Conservation (phyloP, 2,329 filamentous ascomycete species). For the Tympanopsis confertula region DNA sequence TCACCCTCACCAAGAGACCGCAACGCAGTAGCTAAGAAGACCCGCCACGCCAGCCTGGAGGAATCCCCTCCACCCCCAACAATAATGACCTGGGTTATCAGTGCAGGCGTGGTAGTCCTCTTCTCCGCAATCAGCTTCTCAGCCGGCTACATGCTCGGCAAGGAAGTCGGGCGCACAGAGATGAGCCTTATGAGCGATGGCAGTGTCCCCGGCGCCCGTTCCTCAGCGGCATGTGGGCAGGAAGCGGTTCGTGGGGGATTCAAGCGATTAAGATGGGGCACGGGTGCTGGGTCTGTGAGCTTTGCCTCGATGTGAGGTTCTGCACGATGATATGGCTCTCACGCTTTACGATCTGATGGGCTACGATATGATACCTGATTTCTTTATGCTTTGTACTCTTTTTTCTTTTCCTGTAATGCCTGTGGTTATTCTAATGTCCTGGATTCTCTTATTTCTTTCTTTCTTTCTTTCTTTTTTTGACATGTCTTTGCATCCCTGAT, state of each 20-base stretch:
- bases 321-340: too few relatives aligned
- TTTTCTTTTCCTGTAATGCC: too few relatives aligned
- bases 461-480: too few relatives aligned
- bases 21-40: not conserved
- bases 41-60: slow-evolving; percentile 9
- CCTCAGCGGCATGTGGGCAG: slow-evolving; percentile 24
- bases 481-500: too few relatives aligned
- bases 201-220: slow-evolving; percentile 12
- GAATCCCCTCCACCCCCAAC: slow-evolving; percentile 34
- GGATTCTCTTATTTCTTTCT: too few relatives aligned
- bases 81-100: slow-evolving; percentile 53
- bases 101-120: slow-evolving; percentile 51
- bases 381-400: too few relatives aligned
- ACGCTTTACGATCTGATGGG: too few relatives aligned
- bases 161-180: slow-evolving; percentile 43
- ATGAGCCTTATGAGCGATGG: slow-evolving; percentile 13
- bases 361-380: too few relatives aligned
- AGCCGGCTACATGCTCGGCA: slow-evolving; percentile 49
- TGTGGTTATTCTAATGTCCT: too few relatives aligned
- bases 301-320: too few relatives aligned
- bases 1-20: not conserved
- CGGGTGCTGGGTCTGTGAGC: slow-evolving; percentile 19
- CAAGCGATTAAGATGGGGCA: slow-evolving; percentile 26
- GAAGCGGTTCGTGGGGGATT: slow-evolving; percentile 29
- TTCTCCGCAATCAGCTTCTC: slow-evolving; percentile 54